Evolutionary conservation across 2,329 filamentous ascomycete species (phyloP).

Genomic region (Alternaria postmessia): DNA sequence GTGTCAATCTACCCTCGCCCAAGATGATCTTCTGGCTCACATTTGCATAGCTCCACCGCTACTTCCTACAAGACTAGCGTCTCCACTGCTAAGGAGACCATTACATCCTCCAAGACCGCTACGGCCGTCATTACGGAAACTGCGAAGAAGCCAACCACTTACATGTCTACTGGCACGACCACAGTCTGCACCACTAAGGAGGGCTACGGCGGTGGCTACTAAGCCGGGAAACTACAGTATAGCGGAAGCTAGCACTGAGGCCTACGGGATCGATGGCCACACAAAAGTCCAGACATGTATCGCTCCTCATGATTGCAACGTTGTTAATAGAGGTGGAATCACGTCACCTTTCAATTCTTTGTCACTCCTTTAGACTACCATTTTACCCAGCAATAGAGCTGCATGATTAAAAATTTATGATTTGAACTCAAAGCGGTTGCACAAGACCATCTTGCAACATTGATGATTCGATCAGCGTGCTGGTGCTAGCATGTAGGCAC

Average conservation of each 20-base stretch:
- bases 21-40: neutral
- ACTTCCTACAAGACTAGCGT: conserved; percentile 29
- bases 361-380: conserved; percentile 4
- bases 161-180: conserved; percentile 26
- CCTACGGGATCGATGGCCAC: neutral
- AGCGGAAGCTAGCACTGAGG: neutral
- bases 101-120: conserved; percentile 17
- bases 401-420: neutral
- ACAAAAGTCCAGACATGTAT: neutral
- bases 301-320: neutral
- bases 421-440: neutral
- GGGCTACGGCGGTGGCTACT: conserved; percentile 13
- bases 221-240: neutral
- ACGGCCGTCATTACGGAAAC: conserved; percentile 26
- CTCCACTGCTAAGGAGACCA: conserved; percentile 21
- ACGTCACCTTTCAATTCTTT: neutral
- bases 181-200: conserved; percentile 29
- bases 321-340: neutral
- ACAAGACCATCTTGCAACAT: neutral
- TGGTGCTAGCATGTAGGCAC: neutral
- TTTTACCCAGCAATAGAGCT: neutral
- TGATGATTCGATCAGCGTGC: neutral
- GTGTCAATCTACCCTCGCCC: neutral
- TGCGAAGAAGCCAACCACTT: conserved; percentile 26
- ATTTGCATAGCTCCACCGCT: conserved; percentile 19